Evolutionary conservation across 768 basidiomycete species (phyloP).

Genomic region (Panaeolus cyanescens): DNA sequence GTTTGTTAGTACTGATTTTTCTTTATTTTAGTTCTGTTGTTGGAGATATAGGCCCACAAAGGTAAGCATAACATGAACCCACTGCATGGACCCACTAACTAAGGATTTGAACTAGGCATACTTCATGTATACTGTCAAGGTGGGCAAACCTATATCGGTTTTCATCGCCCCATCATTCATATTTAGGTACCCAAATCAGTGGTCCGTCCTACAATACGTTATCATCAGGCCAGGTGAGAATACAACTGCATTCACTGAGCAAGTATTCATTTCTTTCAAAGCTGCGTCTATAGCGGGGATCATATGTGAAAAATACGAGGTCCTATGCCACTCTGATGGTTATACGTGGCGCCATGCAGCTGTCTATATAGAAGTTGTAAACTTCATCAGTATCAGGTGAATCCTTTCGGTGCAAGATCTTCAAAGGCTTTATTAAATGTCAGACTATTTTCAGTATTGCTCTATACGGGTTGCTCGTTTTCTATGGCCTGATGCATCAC

Average conservation of each 20-base stretch:
- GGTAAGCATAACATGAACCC: slow-evolving; percentile 34
- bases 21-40: slow-evolving; percentile 63
- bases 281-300: slow-evolving; percentile 76
- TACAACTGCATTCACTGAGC: neutral
- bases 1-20: slow-evolving; percentile 3
- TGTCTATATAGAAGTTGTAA: slow-evolving; percentile 71
- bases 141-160: slow-evolving; percentile 19
- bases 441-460: slow-evolving; percentile 56
- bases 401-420: slow-evolving; percentile 11
- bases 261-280: slow-evolving; percentile 14
- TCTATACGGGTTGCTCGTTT: slow-evolving; percentile 81
- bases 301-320: slow-evolving; percentile 65
- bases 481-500: slow-evolving; percentile 80
- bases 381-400: slow-evolving; percentile 83
- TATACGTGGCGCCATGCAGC: slow-evolving; percentile 63
- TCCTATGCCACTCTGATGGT: slow-evolving; percentile 68
- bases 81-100: neutral
- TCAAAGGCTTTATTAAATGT: neutral
- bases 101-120: slow-evolving; percentile 52
- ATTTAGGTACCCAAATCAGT: slow-evolving; percentile 40
- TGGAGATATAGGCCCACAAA: slow-evolving; percentile 85
- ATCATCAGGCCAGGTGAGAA: slow-evolving; percentile 60
- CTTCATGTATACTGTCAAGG: slow-evolving; percentile 90
- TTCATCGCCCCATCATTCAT: neutral
- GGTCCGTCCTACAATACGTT: slow-evolving; percentile 89